These are phyloP conservation scores for Penicillium sp. DNA, from an alignment of 2,329 filamentous ascomycete species.

Conservation along the genomic window DNA sequence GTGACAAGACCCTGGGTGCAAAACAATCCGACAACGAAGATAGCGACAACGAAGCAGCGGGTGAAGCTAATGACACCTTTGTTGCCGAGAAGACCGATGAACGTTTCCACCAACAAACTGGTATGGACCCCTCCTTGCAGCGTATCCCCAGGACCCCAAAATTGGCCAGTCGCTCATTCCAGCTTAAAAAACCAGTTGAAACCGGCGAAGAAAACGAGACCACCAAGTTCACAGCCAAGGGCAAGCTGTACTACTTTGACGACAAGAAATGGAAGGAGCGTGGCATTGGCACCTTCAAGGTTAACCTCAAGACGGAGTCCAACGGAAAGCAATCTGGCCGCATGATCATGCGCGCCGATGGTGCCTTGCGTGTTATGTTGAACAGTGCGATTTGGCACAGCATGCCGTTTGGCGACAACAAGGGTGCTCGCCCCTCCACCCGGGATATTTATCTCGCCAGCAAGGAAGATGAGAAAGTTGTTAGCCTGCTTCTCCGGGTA, in stretches of 20 bases:
- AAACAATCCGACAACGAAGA: slow-evolving; percentile 55
- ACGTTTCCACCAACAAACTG: slow-evolving; percentile 57
- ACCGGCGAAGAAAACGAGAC: slow-evolving; percentile 84
- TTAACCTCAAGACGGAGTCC: slow-evolving; percentile 65
- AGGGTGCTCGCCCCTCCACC: slow-evolving; percentile 63
- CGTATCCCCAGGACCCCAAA: neutral
- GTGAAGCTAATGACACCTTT: slow-evolving; percentile 48
- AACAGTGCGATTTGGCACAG: slow-evolving; percentile 78
- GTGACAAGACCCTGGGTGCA: slow-evolving; percentile 69
- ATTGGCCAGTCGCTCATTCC: slow-evolving; percentile 26
- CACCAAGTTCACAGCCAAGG: slow-evolving; percentile 71
- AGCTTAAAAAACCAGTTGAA: slow-evolving; percentile 56
- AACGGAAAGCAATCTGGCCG: slow-evolving; percentile 62
- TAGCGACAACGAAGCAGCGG: slow-evolving; percentile 49
- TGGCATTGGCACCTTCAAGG: slow-evolving; percentile 76
- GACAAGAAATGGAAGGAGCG: slow-evolving; percentile 83
- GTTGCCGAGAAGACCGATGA: slow-evolving; percentile 49
- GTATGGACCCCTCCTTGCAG: slow-evolving; percentile 51
- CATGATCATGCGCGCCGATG: slow-evolving; percentile 87
- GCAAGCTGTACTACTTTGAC: slow-evolving; percentile 80
- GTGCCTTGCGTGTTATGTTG: slow-evolving; percentile 79
- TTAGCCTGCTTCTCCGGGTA: slow-evolving; percentile 59
- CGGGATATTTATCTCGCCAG: slow-evolving; percentile 60
- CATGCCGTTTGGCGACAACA: slow-evolving; percentile 70
- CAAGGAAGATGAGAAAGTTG: slow-evolving; percentile 52